phyloP scores from a whole-genome alignment of 768 basidiomycete species.

The Royoungia palumana region DNA sequence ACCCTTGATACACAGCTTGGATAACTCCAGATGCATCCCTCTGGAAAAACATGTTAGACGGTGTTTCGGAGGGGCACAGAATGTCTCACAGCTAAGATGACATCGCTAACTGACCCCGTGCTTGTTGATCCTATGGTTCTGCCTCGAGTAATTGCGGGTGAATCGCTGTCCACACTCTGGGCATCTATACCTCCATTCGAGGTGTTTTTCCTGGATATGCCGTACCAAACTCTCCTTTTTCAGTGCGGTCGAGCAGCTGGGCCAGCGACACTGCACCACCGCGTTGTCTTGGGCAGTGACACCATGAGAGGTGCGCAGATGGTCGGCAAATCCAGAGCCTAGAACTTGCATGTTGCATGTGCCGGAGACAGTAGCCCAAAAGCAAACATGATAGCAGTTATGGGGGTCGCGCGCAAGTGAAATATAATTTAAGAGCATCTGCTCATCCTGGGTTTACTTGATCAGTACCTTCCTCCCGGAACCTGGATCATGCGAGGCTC shows the following conservation, averaged over 20 bases:
- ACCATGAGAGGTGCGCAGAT: constrained; percentile 21
- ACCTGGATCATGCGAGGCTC: background rate
- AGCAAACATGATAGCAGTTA: constrained; percentile 10
- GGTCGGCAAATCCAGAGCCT: constrained; percentile 13
- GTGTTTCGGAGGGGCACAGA: background rate
- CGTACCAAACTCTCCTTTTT: constrained; percentile 28
- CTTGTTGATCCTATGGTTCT: constrained; percentile 12
- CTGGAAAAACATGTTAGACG: background rate
- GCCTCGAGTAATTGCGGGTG: constrained; percentile 25
- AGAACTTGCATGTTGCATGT: constrained; percentile 7
- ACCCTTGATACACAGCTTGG: background rate
- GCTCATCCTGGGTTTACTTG: constrained; percentile 4
- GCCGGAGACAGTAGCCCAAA: constrained; percentile 6
- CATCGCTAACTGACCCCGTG: constrained; percentile 4
- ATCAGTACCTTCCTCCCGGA: constrained; percentile 3
- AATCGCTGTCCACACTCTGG: constrained; percentile 19
- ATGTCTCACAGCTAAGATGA: background rate
- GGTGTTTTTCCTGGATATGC: constrained; percentile 27
- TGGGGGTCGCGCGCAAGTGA: background rate
- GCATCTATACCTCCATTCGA: constrained; percentile 16
- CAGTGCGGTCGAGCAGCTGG: constrained; percentile 15
- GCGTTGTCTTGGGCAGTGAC: constrained; percentile 14
- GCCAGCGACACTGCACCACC: constrained; percentile 16
- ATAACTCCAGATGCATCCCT: background rate
- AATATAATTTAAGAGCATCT: background rate